Conservation (phyloP, 495 filamentous ascomycete species). For the Penicillium atrosanguineum region DNA sequence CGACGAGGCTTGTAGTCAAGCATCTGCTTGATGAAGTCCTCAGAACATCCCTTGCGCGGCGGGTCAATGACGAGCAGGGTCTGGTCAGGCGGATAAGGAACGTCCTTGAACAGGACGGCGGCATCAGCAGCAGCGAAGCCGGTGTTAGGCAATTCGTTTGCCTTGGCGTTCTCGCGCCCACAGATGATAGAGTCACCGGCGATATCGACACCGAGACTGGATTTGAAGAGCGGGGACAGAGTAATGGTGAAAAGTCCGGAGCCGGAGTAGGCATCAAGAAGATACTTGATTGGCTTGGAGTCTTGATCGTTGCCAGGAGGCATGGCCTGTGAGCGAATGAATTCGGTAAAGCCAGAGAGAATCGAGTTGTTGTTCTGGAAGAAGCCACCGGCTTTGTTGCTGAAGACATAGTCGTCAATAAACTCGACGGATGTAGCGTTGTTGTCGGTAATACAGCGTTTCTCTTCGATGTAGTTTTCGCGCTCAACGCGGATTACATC, state of each 20-base stretch:
- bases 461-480: conserved; percentile 63
- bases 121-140: conserved; percentile 86
- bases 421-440: conserved; percentile 83
- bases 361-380: conserved; percentile 99
- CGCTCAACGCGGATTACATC: conserved; percentile 35
- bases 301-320: conserved; percentile 29
- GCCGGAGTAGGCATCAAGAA: conserved; percentile 97
- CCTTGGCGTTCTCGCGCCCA: conserved; percentile 70
- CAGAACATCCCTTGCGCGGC: conserved; percentile 91
- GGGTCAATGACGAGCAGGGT: conserved; percentile 92
- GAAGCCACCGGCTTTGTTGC: conserved; percentile 87
- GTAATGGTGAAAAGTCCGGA: conserved; percentile 96
- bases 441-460: conserved; percentile 80
- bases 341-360: conserved; percentile 82
- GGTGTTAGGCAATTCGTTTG: conserved; percentile 70
- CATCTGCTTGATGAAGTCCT: conserved; percentile 77
- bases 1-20: conserved; percentile 69
- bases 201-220: conserved; percentile 69
- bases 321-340: conserved; percentile 80
- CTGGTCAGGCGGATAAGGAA: conserved; percentile 68
- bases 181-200: conserved; percentile 68
- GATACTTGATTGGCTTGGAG: conserved; percentile 63
- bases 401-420: conserved; percentile 79
- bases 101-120: conserved; percentile 69
- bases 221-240: conserved; percentile 74